Base-by-base conservation (phyloP, 345 rosid species). In the Acer yangbiense region DNA sequence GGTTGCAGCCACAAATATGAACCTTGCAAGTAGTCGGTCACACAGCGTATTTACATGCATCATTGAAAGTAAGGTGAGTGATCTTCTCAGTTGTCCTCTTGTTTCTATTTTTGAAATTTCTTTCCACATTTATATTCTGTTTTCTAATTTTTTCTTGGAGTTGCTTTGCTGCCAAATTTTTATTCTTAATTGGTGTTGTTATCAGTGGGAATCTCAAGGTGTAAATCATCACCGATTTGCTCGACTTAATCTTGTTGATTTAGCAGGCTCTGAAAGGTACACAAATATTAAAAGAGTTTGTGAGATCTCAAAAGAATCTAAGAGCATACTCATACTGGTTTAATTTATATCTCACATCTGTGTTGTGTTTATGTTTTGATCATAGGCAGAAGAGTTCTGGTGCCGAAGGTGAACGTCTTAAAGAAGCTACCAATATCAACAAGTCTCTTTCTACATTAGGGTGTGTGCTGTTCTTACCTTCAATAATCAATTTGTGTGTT, bases 241-340 rank as follows among this genome's bases (percentile, higher is more conserved):
- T 75, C 87, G 93, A 72, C 98, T 97, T 73, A 94, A 97, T 83
- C 98, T 97, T 61, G 99, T 97, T 74, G 99, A 97, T 83, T 85
- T 97, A 84, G 98, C 99, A 68, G 99, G 99, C 73, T 97, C 99
- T 50, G 99, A 97, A 80, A 94, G 99, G 99, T 94, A 90, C 12
- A 73, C 12, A 39, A 61, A 54, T 16, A 61, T 62, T 55, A 6
- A 68, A 62, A 18, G 10, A 29, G 9, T 18, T 50, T 43, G 69
- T 41, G 69, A 72, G 60, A 29, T 54, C 52, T 29, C 10, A 27
- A 44, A 66, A 39, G 41, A 44, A 65, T 43, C n/a, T 67, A 21
- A 44, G 9, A 20, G 20, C 17, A 16, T 61, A 35, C 12, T 39
- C 60, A 1, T n/a, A 48, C n/a, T 61, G 48, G 5, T 61, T 71